Conservation (phyloP, 1,284 basidiomycete genomes). For the Mycena sp. region DNA sequence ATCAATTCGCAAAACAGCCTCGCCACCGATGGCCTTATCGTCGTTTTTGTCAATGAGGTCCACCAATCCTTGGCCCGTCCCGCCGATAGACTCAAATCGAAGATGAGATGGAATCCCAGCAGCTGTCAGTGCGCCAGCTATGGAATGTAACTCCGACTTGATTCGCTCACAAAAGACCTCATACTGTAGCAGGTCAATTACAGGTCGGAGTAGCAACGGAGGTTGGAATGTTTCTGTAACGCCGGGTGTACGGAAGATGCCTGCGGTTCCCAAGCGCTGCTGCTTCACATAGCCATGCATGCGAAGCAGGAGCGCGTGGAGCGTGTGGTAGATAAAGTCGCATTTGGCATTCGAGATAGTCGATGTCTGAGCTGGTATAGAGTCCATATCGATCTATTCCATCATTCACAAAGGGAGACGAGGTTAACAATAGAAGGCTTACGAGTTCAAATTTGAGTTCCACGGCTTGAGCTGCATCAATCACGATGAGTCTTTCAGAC, state of each 20-base stretch:
- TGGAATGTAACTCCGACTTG: conserved; percentile 62
- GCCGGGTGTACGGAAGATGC: conserved; percentile 38
- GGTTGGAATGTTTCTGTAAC: conserved; percentile 32
- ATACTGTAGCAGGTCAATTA: conserved; percentile 82
- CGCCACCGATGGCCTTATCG: conserved; percentile 62
- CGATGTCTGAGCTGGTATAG: conserved; percentile 28
- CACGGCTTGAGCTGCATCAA: conserved; percentile 75
- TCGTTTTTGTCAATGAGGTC: conserved; percentile 50
- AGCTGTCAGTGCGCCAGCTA: conserved; percentile 55
- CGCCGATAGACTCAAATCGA: conserved; percentile 71
- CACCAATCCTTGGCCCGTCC: conserved; percentile 68
- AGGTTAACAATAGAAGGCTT: conserved; percentile 35
- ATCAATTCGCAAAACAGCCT: conserved; percentile 74
- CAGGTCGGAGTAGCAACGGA: conserved; percentile 66
- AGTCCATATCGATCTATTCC: conserved; percentile 43
- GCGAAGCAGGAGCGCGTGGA: conserved; percentile 73
- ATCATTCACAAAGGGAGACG: background rate
- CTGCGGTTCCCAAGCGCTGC: conserved; percentile 54
- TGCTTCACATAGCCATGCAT: conserved; percentile 62
- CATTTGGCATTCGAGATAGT: conserved; percentile 54
- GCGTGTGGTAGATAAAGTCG: conserved; percentile 72
- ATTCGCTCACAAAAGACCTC: conserved; percentile 74
- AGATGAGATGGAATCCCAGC: conserved; percentile 68
- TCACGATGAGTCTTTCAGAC: conserved; percentile 75
- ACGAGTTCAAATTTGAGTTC: conserved; percentile 77